Evolutionary conservation across 306 rosid genomes (phyloP).

Genomic region (Prinsepia uniflora): DNA sequence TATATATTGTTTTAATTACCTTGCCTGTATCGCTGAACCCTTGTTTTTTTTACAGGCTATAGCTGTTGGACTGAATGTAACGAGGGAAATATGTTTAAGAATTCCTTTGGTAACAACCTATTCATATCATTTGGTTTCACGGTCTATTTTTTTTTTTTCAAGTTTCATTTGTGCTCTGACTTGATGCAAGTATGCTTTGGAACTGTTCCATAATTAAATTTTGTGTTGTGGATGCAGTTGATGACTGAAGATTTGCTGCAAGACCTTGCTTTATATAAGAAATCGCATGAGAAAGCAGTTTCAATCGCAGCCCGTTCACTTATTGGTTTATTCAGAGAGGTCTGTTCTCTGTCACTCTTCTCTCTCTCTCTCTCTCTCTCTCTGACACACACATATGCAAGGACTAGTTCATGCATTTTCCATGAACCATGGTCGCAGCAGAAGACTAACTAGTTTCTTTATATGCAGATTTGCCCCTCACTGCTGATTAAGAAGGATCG

Average conservation of each 20-base stretch:
- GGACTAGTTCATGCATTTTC: neutral
- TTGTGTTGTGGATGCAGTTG: slow-evolving; percentile 47
- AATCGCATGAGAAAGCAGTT: slow-evolving; percentile 86
- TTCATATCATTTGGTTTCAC: slow-evolving; percentile 12
- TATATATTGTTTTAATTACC: neutral
- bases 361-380: neutral
- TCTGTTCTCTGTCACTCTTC: slow-evolving; percentile 13
- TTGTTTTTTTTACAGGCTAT: slow-evolving; percentile 57
- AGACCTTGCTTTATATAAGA: slow-evolving; percentile 93
- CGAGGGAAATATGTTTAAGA: slow-evolving; percentile 77
- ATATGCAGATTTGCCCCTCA: slow-evolving; percentile 80
- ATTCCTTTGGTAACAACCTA: slow-evolving; percentile 75
- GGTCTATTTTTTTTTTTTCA: neutral
- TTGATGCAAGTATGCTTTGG: slow-evolving; percentile 3
- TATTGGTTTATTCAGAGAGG: slow-evolving; percentile 82
- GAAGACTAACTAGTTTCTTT: slow-evolving; percentile 12
- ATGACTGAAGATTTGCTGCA: slow-evolving; percentile 89
- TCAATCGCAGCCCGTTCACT: slow-evolving; percentile 87
- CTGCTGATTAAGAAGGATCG: slow-evolving; percentile 87
- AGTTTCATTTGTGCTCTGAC: neutral
- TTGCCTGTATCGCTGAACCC: slow-evolving; percentile 27
- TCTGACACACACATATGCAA: neutral
- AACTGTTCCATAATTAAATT: slow-evolving; percentile 16
- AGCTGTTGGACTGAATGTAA: slow-evolving; percentile 80
- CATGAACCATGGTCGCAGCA: neutral